phyloP scores from a whole-genome alignment of 2,329 filamentous ascomycete genomes.

The Colletotrichum coccodes region DNA sequence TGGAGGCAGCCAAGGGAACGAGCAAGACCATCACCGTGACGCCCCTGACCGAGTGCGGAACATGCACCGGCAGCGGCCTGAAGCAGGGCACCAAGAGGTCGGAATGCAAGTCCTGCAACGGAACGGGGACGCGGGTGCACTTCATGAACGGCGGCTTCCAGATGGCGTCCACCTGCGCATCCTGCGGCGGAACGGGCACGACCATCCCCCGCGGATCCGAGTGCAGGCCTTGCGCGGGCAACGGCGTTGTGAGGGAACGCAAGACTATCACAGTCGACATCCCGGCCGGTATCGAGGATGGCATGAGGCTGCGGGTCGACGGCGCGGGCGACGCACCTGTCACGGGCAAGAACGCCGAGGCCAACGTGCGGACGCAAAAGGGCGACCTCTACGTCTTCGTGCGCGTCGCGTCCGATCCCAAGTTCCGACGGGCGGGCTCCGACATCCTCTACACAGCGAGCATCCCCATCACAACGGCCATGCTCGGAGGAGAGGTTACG shows the following conservation, averaged over 20 bases:
- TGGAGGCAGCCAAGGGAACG: conserved; percentile 93
- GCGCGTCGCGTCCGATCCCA: conserved; percentile 86
- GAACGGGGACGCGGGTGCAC: conserved; percentile 87
- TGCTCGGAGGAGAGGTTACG: conserved; percentile 89
- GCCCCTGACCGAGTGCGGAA: conserved; percentile 82
- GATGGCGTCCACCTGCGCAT: conserved; percentile 88
- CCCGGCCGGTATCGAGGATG: conserved; percentile 94
- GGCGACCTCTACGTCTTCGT: conserved; percentile 95
- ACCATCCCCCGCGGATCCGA: conserved; percentile 82
- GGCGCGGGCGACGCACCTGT: conserved; percentile 89
- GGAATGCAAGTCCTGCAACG: conserved; percentile 83
- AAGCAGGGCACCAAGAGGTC: conserved; percentile 81
- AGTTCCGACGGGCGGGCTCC: conserved; percentile 87
- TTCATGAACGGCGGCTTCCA: conserved; percentile 95
- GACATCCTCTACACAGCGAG: conserved; percentile 93
- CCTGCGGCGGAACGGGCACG: conserved; percentile 83
- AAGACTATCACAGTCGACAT: conserved; percentile 91
- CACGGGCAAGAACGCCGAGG: conserved; percentile 75
- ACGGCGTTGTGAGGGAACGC: conserved; percentile 84
- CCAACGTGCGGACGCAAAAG: conserved; percentile 72
- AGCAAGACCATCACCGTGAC: conserved; percentile 89
- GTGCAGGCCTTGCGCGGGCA: conserved; percentile 82
- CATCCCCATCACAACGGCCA: conserved; percentile 90
- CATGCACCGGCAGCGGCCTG: conserved; percentile 84
- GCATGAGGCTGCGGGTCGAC: conserved; percentile 87